Evolutionary conservation across 2,329 filamentous ascomycete genomes (phyloP).

Genomic region (Macroventuria anomochaeta): DNA sequence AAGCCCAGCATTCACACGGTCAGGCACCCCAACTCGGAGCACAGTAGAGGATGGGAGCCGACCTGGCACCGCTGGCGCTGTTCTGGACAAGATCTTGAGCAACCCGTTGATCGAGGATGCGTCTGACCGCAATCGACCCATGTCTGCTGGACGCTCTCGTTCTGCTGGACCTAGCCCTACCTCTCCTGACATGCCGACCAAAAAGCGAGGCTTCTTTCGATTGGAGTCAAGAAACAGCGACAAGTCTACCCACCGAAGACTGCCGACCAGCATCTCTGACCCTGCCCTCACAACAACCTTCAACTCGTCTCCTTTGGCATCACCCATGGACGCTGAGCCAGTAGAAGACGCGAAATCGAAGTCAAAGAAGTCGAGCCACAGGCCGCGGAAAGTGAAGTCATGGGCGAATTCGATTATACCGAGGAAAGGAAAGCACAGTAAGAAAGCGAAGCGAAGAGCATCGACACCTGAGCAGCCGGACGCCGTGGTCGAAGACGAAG

Average conservation of each 20-base stretch:
- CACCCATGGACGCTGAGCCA: constrained; percentile 37
- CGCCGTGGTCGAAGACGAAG: constrained; percentile 32
- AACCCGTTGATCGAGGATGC: constrained; percentile 34
- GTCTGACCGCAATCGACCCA: constrained; percentile 43
- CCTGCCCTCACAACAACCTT: constrained; percentile 39
- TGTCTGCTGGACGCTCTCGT: constrained; percentile 39
- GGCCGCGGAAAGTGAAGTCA: constrained; percentile 74
- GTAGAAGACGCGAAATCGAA: constrained; percentile 39
- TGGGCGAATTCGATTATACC: constrained; percentile 74
- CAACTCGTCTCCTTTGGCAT: constrained; percentile 37
- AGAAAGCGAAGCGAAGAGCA: constrained; percentile 52
- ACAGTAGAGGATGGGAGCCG: constrained; percentile 55
- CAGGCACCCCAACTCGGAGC: constrained; percentile 47
- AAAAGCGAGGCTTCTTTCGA: constrained; percentile 49
- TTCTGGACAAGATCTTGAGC: constrained; percentile 60
- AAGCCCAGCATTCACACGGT: constrained; percentile 54
- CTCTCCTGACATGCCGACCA: constrained; percentile 25
- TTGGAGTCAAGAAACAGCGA: constrained; percentile 60
- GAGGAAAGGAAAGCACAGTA: constrained; percentile 62
- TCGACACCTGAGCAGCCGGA: constrained; percentile 43
- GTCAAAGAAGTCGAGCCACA: constrained; percentile 62
- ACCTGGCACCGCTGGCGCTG: constrained; percentile 74
- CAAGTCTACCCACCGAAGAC: constrained; percentile 35
- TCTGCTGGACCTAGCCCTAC: constrained; percentile 30
- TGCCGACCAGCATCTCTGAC: constrained; percentile 44